These are phyloP conservation scores for Grosmannia clavigera DNA, from an alignment of 2,329 filamentous ascomycete species.

Conservation along the genomic window DNA sequence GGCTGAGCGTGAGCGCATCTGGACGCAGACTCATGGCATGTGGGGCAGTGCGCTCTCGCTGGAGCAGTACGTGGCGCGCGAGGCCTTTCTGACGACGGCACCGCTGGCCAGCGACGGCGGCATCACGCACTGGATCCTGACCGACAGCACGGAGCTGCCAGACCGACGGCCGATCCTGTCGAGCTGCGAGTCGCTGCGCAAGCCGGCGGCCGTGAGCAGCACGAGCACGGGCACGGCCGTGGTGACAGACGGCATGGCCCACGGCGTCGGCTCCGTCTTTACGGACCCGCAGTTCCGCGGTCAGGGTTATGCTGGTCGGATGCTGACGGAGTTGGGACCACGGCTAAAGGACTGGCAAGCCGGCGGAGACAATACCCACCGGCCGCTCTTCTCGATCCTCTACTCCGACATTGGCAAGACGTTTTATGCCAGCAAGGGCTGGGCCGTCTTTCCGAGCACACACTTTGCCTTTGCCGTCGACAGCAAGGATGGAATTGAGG, in stretches of 20 bases:
- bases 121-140: slow-evolving; percentile 53
- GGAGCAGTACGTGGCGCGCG: slow-evolving; percentile 46
- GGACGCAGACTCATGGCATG: slow-evolving; percentile 39
- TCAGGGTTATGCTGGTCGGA: slow-evolving; percentile 63
- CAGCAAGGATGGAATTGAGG: not conserved
- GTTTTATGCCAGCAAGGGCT: slow-evolving; percentile 69
- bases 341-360: slow-evolving; percentile 26
- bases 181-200: slow-evolving; percentile 52
- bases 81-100: slow-evolving; percentile 42
- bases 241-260: slow-evolving; percentile 42
- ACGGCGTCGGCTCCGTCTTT: slow-evolving; percentile 75
- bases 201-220: slow-evolving; percentile 29
- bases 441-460: slow-evolving; percentile 60
- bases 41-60: slow-evolving; percentile 48
- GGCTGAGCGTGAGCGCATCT: slow-evolving; percentile 40
- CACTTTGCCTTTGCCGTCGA: slow-evolving; percentile 53
- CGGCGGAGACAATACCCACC: not conserved
- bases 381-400: slow-evolving; percentile 58
- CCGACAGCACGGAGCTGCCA: slow-evolving; percentile 26
- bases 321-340: slow-evolving; percentile 54
- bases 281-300: slow-evolving; percentile 55
- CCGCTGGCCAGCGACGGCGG: slow-evolving; percentile 47
- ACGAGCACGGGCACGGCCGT: not conserved
- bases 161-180: slow-evolving; percentile 42
- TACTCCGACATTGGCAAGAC: slow-evolving; percentile 78